Evolutionary conservation across 257 asterid species (phyloP).

Genomic region (Henckelia pumila): DNA sequence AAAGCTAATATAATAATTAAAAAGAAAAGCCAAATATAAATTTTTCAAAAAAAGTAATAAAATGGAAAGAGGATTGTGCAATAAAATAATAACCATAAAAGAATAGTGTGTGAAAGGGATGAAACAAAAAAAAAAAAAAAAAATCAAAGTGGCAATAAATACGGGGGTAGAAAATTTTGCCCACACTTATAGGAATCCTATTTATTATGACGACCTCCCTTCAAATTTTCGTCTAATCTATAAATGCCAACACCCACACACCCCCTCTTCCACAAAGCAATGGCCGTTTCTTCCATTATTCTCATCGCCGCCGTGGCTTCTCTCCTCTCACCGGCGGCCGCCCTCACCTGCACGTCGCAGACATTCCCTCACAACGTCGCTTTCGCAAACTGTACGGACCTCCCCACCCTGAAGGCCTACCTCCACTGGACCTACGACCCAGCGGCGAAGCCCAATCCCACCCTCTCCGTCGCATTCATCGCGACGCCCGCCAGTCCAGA

Average conservation of each 20-base stretch:
- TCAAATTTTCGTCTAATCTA: too few relatives aligned
- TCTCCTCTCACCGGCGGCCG: conserved; percentile 38
- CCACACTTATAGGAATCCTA: too few relatives aligned
- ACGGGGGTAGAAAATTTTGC: too few relatives aligned
- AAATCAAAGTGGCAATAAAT: too few relatives aligned
- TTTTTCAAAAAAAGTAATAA: too few relatives aligned
- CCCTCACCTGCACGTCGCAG: conserved; percentile 45
- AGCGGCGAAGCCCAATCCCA: conserved; percentile 31
- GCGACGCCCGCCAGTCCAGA: conserved; percentile 54
- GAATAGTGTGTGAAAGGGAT: too few relatives aligned
- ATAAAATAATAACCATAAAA: too few relatives aligned
- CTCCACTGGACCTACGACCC: conserved; percentile 60
- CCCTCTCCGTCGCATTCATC: conserved; percentile 58
- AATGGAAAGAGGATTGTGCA: too few relatives aligned
- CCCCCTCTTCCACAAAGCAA: conserved; percentile 10
- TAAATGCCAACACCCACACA: background rate
- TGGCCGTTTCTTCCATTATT: conserved; percentile 32
- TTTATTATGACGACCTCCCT: too few relatives aligned
- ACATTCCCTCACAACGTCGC: conserved; percentile 26
- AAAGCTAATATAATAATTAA: too few relatives aligned
- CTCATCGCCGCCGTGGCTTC: conserved; percentile 33
- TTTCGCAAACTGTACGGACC: conserved; percentile 46
- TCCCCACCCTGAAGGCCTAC: conserved; percentile 42
- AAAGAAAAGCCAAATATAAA: too few relatives aligned
- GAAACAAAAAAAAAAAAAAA: too few relatives aligned